Evolutionary conservation across 495 filamentous ascomycete genomes (phyloP), one percentile per base, ranked within the genome.

Genomic region (Alectoria sarmentosa): DNA sequence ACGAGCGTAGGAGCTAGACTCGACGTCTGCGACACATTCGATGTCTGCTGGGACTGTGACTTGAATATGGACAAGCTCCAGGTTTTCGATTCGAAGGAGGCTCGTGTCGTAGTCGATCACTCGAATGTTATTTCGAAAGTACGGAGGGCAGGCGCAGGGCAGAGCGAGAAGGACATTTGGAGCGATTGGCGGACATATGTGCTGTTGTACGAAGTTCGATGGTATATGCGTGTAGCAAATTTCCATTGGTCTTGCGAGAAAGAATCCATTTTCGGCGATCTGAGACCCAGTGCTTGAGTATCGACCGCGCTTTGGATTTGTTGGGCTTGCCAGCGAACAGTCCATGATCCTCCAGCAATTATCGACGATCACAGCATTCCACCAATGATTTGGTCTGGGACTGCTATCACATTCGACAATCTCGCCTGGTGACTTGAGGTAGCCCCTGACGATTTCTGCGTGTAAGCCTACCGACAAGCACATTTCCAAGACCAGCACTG

Each of bases 331-430:
- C 38, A 99, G 80, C 26, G 91, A 91, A 70, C 90, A 95, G 74
- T 99, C 94, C 83, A 99, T 93, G 65, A 97, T 86, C 57, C 94
- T 88, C 94, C 94, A 99, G 75, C 96, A 90, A 21, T 89, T 87
- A 70, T 99, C 95, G 15, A 96, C 87, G 44, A 96, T 76, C 4
- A 99, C 92, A 2, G 91, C 87, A 70, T 99, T 99, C 94, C 94
- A 99, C 89, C 90, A 97, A 79, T 99, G 94, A 69, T 99, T 99
- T 11, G 93, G 84, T 42, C 88, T 85, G 38, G 85, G 87, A 62
- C 89, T 84, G 55, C 75, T 76, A 57, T 87, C 88, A 32, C 90
- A 75, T 41, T 97, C 92, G 21, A 91, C 80, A 3, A 84, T 74
- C 68, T 97, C 93, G 1, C 93, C 94, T 1, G 95, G 95, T 14